These are phyloP conservation scores for Penicillium rolfsii DNA, from an alignment of 2,329 filamentous ascomycete species.

Conservation along the genomic window DNA sequence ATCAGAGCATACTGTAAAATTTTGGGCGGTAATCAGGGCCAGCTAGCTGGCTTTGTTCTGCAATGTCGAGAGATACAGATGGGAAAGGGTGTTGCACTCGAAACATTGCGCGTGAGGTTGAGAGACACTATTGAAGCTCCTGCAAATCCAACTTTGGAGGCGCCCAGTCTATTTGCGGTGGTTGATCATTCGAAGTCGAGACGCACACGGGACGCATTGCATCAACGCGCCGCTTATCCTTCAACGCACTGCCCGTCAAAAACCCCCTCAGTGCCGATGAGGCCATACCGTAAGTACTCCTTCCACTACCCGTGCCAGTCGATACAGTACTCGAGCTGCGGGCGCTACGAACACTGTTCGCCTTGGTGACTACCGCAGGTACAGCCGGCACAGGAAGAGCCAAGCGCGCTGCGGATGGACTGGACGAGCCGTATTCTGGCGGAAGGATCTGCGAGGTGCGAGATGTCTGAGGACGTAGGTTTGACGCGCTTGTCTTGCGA, in stretches of 20 bases:
- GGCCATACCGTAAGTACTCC: slow-evolving; percentile 40
- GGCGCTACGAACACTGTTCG: slow-evolving; percentile 42
- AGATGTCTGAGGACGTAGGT: slow-evolving; percentile 33
- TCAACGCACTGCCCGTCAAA: slow-evolving; percentile 35
- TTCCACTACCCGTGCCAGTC: slow-evolving; percentile 40
- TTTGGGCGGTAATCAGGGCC: not conserved
- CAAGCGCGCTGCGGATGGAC: slow-evolving; percentile 30
- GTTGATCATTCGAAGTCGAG: slow-evolving; percentile 34
- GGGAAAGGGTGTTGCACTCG: not conserved
- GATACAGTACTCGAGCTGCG: slow-evolving; percentile 44
- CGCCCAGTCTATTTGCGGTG: slow-evolving; percentile 43
- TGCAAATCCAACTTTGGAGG: slow-evolving; percentile 42
- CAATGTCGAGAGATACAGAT: not conserved
- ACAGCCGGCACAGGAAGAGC: slow-evolving; percentile 40
- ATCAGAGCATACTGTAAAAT: not conserved
- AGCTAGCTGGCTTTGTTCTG: not conserved
- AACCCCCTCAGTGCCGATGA: slow-evolving; percentile 44
- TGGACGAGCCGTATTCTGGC: slow-evolving; percentile 29
- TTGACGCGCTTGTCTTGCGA: slow-evolving; percentile 26
- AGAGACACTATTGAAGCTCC: slow-evolving; percentile 29
- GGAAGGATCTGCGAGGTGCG: slow-evolving; percentile 28
- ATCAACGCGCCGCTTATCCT: slow-evolving; percentile 36
- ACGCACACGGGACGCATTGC: slow-evolving; percentile 37
- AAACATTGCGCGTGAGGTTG: not conserved
- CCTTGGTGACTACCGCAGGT: slow-evolving; percentile 30